phyloP scores from a whole-genome alignment of 441 rosid genomes.

The Populus hybrid region DNA sequence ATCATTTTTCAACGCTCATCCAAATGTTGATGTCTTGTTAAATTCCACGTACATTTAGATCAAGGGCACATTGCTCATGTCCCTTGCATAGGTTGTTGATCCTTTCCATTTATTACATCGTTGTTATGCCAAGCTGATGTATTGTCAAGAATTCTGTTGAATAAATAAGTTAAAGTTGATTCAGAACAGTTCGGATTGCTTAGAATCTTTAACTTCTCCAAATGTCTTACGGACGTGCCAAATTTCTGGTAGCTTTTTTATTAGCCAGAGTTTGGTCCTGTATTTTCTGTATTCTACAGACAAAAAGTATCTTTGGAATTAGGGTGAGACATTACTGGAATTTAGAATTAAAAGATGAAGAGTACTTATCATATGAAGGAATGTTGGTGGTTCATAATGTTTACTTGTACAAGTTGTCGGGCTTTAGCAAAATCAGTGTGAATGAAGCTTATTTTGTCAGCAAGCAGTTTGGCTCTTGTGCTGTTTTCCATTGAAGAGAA shows the following conservation, averaged over 20 bases:
- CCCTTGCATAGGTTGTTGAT: constrained; percentile 26
- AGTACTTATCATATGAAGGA: neutral
- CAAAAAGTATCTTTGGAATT: neutral
- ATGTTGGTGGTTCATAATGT: neutral
- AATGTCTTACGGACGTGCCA: neutral
- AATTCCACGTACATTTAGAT: constrained; percentile 16
- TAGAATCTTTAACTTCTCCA: neutral
- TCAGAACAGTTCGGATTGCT: constrained; percentile 7
- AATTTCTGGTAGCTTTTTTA: neutral
- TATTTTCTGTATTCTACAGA: neutral
- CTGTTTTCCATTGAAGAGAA: neutral
- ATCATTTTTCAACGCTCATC: constrained; percentile 13
- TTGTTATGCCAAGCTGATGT: constrained; percentile 27
- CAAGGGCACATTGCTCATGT: constrained; percentile 33
- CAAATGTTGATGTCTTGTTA: constrained; percentile 24
- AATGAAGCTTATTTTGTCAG: neutral
- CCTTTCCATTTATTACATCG: constrained; percentile 3
- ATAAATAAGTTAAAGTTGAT: constrained; percentile 17
- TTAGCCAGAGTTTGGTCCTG: neutral
- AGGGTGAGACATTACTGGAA: neutral
- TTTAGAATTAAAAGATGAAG: neutral
- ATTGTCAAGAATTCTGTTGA: constrained; percentile 17
- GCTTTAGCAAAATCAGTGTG: neutral
- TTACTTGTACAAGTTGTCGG: neutral
- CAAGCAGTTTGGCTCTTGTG: neutral